Conservation (phyloP, 371 early-diverging fungal genomes). For the Syncephalastrum contaminatum region DNA sequence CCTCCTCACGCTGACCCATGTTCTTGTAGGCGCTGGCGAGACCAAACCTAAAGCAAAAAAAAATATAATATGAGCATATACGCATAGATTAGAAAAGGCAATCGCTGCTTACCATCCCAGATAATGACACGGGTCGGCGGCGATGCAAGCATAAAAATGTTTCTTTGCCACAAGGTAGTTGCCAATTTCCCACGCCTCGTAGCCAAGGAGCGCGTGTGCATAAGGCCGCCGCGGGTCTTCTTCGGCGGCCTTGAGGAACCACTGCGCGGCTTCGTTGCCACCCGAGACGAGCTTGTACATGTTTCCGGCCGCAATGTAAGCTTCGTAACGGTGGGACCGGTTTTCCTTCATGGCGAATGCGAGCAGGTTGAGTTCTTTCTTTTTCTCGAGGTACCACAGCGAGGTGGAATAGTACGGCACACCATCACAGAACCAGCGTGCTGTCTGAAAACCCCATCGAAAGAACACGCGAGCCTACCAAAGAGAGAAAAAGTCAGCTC, state of each 20-base stretch:
- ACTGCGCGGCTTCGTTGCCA: constrained; percentile 31
- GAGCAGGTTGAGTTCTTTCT: constrained; percentile 36
- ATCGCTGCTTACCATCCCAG: constrained; percentile 27
- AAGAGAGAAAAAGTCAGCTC: background rate
- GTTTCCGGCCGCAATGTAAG: constrained; percentile 43
- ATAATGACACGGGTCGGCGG: constrained; percentile 31
- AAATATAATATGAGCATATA: too few species aligned
- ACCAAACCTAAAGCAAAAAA: too few species aligned
- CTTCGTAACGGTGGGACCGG: constrained; percentile 33
- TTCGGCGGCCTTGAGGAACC: constrained; percentile 42
- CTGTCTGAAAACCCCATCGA: constrained; percentile 29
- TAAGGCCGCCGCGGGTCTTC: constrained; percentile 29
- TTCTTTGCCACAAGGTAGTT: constrained; percentile 32
- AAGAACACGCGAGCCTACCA: constrained; percentile 32
- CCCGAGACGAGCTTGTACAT: constrained; percentile 33
- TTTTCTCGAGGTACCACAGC: constrained; percentile 39
- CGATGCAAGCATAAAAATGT: constrained; percentile 33
- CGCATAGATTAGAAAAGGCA: too few species aligned
- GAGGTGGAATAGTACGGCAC: constrained; percentile 43
- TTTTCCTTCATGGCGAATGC: constrained; percentile 42
- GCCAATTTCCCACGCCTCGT: constrained; percentile 39
- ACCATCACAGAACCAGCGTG: constrained; percentile 46
- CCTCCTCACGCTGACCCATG: too few species aligned
- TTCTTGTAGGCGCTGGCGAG: too few species aligned
- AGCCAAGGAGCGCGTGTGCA: constrained; percentile 38